Evolutionary conservation across 495 filamentous ascomycete genomes (phyloP), one percentile per base, ranked within the genome.

Genomic region (Xylaria flabelliformis): DNA sequence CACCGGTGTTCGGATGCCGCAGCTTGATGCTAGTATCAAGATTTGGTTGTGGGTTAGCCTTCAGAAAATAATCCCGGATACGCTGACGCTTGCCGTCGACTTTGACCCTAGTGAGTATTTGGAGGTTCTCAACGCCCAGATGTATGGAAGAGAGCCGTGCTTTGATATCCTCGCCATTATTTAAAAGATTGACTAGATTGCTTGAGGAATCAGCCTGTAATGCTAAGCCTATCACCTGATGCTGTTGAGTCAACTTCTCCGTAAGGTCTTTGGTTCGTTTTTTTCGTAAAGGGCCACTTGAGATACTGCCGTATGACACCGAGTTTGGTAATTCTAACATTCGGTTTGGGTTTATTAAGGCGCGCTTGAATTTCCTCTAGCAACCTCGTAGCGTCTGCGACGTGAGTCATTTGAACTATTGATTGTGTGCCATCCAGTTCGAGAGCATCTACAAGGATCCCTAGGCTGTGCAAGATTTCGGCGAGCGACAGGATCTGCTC

Each of bases 1-100:
- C 24, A 6, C 80, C 81, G 19, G 82, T 84, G 2, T 61, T 66
- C 15, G 78, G 78, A 29, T 80, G 77, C 34, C 82, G 71, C 24
- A 83, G 71, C 19, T 74, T 77, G 5, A 74, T 64, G 48, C 76
- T 81, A 21, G 73, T 79, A 0, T 76, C 70, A 26, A 78, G 77
- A 55, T 76, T 74, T 42, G 67, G 55, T 41, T 74, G 68, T 13
- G 79, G 74, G 64, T 82, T 76, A 48, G 39, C 51, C 13, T 55
- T 71, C 7, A 75, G 61, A 36, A 83, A 79, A 26, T 74, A 80
- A 26, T 77, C 73, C 9, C 82, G 41, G 2, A 82, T 73, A 5
- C 72, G 66, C 21, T 72, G 66, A 5, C 78, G 79, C n/a, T 78
- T 44, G 32, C 48, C 36, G 44, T 74, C 24, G 19, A 76, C 44